A percentile compares a stretch with the other conserved stretches of the same genome.
Evolutionary conservation across 1,284 basidiomycete genomes (phyloP).

Genomic region (Psilocybe mexicana): DNA sequence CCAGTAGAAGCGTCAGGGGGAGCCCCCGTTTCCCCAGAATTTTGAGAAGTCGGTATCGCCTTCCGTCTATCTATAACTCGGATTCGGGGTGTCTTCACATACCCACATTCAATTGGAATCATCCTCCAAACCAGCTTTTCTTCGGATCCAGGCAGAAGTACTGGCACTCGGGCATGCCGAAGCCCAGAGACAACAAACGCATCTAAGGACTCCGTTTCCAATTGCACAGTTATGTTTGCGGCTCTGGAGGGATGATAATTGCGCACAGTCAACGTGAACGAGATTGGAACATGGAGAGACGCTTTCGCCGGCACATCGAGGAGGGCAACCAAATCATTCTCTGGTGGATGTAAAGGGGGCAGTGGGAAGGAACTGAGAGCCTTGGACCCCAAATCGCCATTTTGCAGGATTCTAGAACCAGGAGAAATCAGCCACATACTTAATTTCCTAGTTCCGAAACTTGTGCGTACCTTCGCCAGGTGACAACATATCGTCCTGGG

Average conservation of each 20-base stretch:
- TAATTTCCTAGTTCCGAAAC: not conserved
- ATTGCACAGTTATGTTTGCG: slow-evolving; percentile 63
- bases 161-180: slow-evolving; percentile 60
- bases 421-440: not conserved
- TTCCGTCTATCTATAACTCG: slow-evolving; percentile 58
- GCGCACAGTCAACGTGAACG: slow-evolving; percentile 58
- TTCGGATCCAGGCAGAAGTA: slow-evolving; percentile 70
- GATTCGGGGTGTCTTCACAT: slow-evolving; percentile 57
- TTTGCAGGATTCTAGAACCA: slow-evolving; percentile 39
- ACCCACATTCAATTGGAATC: slow-evolving; percentile 72
- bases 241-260: slow-evolving; percentile 64
- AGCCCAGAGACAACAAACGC: slow-evolving; percentile 68
- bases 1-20: slow-evolving; percentile 20
- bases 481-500: slow-evolving; percentile 60
- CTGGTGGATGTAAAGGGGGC: slow-evolving; percentile 59
- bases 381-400: slow-evolving; percentile 43
- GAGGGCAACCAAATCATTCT: slow-evolving; percentile 62
- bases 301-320: slow-evolving; percentile 61
- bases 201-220: slow-evolving; percentile 66
- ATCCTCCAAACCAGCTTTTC: slow-evolving; percentile 64
- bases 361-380: slow-evolving; percentile 53
- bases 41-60: slow-evolving; percentile 27
- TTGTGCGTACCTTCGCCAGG: slow-evolving; percentile 63
- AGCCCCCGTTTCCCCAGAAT: slow-evolving; percentile 16
- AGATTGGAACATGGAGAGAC: slow-evolving; percentile 59